Conservation (phyloP, 169 alveolate genomes). For the Blepharisma undulans region DNA sequence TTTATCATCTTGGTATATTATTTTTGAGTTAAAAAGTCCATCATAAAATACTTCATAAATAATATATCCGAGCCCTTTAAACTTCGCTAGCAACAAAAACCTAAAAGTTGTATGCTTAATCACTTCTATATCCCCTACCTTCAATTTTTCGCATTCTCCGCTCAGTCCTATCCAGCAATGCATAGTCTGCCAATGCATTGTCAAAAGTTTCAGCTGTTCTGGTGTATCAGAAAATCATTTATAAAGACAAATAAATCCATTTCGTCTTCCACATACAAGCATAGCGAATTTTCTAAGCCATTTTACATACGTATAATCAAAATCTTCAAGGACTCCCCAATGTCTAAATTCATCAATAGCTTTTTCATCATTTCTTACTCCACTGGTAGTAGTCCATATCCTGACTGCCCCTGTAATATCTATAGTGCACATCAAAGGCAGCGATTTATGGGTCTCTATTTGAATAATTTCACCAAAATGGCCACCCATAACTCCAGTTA, state of each 20-base stretch:
- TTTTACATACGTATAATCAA: background rate
- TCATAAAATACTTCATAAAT: background rate
- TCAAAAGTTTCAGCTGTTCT: background rate
- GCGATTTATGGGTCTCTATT: conserved; percentile 1
- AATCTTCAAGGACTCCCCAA: conserved; percentile 31
- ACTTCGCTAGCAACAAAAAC: background rate
- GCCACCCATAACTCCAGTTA: conserved; percentile 30
- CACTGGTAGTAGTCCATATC: background rate
- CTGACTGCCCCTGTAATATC: background rate
- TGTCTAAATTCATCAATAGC: conserved; percentile 1
- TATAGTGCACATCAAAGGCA: conserved; percentile 4
- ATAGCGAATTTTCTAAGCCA: conserved; percentile 20
- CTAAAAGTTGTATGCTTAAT: background rate
- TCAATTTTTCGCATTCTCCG: background rate
- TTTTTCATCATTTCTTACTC: background rate
- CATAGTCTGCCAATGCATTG: conserved; percentile 11
- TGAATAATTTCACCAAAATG: background rate
- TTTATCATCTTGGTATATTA: background rate
- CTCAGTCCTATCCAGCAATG: background rate
- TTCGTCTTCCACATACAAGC: background rate
- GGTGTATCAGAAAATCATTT: background rate
- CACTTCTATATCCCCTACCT: background rate
- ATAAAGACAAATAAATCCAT: background rate
- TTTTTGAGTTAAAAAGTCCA: background rate
- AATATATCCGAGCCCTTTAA: background rate